Conservation (phyloP, 306 rosid species). For the Quillaja saponaria region DNA sequence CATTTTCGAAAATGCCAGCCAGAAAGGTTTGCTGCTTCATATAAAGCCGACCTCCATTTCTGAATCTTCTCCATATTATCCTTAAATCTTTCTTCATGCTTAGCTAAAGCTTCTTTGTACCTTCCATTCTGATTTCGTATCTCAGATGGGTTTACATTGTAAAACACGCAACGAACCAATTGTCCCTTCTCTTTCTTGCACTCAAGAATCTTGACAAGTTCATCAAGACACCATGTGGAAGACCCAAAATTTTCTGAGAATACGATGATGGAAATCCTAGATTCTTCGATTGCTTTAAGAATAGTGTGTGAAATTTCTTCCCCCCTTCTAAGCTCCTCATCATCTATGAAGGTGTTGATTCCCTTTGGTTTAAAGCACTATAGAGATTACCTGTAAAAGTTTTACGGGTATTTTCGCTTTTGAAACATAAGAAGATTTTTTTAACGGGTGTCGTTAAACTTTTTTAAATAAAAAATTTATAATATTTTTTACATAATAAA, state of each 20-base stretch:
- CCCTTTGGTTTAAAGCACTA: conserved; percentile 37
- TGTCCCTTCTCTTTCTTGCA: conserved; percentile 29
- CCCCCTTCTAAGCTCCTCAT: conserved; percentile 29
- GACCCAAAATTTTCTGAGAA: too few species aligned
- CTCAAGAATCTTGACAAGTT: too few species aligned
- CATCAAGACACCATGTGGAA: conserved; percentile 34
- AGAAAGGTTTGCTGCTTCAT: conserved; percentile 37
- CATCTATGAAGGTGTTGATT: conserved; percentile 39
- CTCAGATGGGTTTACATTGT: conserved; percentile 20
- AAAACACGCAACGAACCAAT: conserved; percentile 29
- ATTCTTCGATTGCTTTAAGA: conserved; percentile 35
- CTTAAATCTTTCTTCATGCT: conserved; percentile 34
- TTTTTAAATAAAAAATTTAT: too few species aligned
- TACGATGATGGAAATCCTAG: conserved; percentile 34
- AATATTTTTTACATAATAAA: too few species aligned
- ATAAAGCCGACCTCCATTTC: conserved; percentile 31
- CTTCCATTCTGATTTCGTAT: conserved; percentile 35
- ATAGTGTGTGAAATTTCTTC: conserved; percentile 38
- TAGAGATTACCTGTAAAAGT: conserved; percentile 30
- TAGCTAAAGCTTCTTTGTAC: conserved; percentile 27
- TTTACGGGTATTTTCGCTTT: too few species aligned
- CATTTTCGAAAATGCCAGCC: conserved; percentile 39
- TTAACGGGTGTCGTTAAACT: too few species aligned
- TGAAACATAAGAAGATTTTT: conserved; percentile 35
- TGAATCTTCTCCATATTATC: conserved; percentile 28